Evolutionary conservation across 2,329 filamentous ascomycete genomes (phyloP).

Genomic region (Penicillium brevicompactum): DNA sequence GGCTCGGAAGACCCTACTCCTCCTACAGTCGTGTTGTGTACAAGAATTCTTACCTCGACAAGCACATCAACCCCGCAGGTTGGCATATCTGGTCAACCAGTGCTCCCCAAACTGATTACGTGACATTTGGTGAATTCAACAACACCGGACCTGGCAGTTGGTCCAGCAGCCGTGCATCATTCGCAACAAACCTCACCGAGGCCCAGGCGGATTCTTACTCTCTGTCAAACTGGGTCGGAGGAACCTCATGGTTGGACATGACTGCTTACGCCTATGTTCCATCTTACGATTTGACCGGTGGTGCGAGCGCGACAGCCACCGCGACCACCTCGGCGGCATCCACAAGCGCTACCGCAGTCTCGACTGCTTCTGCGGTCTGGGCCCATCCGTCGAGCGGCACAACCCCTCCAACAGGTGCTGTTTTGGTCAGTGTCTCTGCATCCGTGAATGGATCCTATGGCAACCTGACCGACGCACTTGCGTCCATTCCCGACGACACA

Average conservation of each 20-base stretch:
- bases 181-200: slow-evolving; percentile 39
- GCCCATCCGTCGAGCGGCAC: slow-evolving; percentile 46
- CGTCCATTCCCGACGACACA: slow-evolving; percentile 36
- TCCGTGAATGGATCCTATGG: slow-evolving; percentile 32
- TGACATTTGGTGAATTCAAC: slow-evolving; percentile 39
- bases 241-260: slow-evolving; percentile 47
- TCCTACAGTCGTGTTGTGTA: slow-evolving; percentile 36
- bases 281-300: slow-evolving; percentile 33
- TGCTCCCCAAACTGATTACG: slow-evolving; percentile 35
- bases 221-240: slow-evolving; percentile 42
- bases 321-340: slow-evolving; percentile 22
- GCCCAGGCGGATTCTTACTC: slow-evolving; percentile 39
- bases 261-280: slow-evolving; percentile 43
- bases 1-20: slow-evolving; percentile 27
- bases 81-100: slow-evolving; percentile 38
- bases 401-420: slow-evolving; percentile 43
- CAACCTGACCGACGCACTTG: slow-evolving; percentile 39
- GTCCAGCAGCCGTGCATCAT: slow-evolving; percentile 35
- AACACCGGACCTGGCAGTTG: slow-evolving; percentile 37
- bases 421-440: slow-evolving; percentile 44
- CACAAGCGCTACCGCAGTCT: slow-evolving; percentile 20
- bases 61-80: slow-evolving; percentile 35
- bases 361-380: slow-evolving; percentile 23
- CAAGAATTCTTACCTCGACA: slow-evolving; percentile 39
- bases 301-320: slow-evolving; percentile 25